Evolutionary conservation across 805 yeast genomes (phyloP).

Genomic region (Kodamaea leandrae): DNA sequence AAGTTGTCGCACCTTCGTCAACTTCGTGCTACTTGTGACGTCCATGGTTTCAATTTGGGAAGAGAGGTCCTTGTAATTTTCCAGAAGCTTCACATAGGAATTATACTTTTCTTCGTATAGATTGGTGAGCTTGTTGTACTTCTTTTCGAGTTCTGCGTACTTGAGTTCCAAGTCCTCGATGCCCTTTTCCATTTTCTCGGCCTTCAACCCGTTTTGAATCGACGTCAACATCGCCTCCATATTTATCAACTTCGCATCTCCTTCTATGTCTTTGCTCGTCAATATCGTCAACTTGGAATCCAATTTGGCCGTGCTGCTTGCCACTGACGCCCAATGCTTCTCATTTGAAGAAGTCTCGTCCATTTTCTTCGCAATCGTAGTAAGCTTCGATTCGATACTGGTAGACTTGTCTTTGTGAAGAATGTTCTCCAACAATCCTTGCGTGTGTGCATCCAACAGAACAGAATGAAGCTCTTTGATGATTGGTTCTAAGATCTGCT

Average conservation of each 20-base stretch:
- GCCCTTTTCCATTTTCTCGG: slow-evolving; percentile 2
- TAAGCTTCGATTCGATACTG: slow-evolving; percentile 4
- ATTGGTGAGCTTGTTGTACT: slow-evolving; percentile 18
- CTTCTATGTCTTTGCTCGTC: not conserved
- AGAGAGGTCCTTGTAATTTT: slow-evolving; percentile 20
- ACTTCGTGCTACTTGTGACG: slow-evolving; percentile 5
- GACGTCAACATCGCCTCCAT: slow-evolving; percentile 1
- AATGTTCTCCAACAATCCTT: slow-evolving; percentile 15
- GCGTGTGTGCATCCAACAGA: slow-evolving; percentile 21
- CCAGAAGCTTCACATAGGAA: slow-evolving; percentile 21
- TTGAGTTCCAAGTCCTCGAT: slow-evolving; percentile 13
- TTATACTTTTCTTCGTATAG: slow-evolving; percentile 24
- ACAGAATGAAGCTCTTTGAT: slow-evolving; percentile 25
- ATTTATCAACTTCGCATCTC: slow-evolving; percentile 1
- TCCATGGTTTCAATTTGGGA: slow-evolving; percentile 14
- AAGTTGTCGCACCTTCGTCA: slow-evolving; percentile 22
- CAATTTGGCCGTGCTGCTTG: not conserved
- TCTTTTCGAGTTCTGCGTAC: not conserved
- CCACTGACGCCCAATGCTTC: too few species aligned
- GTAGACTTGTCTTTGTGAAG: slow-evolving; percentile 7
- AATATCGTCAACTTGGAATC: not conserved
- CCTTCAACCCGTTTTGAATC: not conserved
- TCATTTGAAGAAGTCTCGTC: not conserved
- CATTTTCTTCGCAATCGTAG: slow-evolving; percentile 2
- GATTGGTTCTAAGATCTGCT: slow-evolving; percentile 26